These are phyloP conservation scores for Sporothrix brasiliensis DNA, from an alignment of 2,329 filamentous ascomycete species.

Conservation along the genomic window DNA sequence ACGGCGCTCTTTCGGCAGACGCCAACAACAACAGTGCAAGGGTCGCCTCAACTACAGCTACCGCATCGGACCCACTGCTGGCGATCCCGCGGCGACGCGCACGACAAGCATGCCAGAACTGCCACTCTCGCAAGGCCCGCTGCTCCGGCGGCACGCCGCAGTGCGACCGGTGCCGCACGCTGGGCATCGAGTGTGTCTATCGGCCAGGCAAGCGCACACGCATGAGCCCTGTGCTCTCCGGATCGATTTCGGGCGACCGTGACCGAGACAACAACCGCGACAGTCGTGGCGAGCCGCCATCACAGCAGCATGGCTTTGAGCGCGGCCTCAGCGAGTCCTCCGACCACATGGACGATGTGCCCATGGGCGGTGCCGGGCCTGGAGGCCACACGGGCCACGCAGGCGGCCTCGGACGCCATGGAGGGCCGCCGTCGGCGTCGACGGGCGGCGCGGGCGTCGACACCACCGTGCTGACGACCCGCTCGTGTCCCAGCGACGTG, in stretches of 20 bases:
- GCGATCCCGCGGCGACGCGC: conserved; percentile 57
- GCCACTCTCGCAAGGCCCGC: conserved; percentile 61
- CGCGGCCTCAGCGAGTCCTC: conserved; percentile 40
- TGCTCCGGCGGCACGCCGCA: conserved; percentile 61
- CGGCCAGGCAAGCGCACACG: conserved; percentile 51
- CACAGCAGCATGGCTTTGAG: conserved; percentile 41
- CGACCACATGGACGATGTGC: conserved; percentile 32
- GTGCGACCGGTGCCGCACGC: conserved; percentile 56
- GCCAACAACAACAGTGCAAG: no score
- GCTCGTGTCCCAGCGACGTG: conserved; percentile 44
- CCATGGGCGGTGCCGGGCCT: conserved; percentile 16
- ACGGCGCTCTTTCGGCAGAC: not conserved
- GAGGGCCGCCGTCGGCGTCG: conserved; percentile 23
- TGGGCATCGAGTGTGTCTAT: conserved; percentile 61
- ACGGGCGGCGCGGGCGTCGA: conserved; percentile 21
- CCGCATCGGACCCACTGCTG: conserved; percentile 41
- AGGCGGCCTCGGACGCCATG: not conserved
- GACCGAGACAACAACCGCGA: not conserved
- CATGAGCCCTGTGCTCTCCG: conserved; percentile 30
- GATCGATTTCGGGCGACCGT: conserved; percentile 19
- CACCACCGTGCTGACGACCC: not conserved
- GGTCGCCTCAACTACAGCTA: no score
- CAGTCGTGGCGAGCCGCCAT: not conserved
- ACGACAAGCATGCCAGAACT: conserved; percentile 60
- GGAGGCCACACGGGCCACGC: not conserved